Conservation (phyloP, 805 yeast genomes). For the Saccharomycopsis lassenensis region DNA sequence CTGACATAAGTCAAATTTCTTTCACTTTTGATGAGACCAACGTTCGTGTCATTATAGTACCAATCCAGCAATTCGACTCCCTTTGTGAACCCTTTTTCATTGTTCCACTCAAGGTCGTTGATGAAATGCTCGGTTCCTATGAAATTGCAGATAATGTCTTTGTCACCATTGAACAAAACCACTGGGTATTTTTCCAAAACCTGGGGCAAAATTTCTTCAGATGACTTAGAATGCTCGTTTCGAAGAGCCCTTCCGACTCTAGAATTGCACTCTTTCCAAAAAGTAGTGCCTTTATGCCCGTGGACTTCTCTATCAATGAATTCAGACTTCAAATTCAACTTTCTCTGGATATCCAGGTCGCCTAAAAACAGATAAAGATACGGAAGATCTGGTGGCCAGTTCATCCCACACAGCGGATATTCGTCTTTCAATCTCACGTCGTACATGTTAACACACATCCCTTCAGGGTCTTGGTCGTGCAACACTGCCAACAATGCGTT, state of each 20-base stretch:
- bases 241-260: constrained; percentile 42
- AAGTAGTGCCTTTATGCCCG: constrained; percentile 8
- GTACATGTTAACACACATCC: constrained; percentile 42
- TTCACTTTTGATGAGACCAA: constrained; percentile 35
- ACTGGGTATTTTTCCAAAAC: constrained; percentile 50
- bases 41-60: constrained; percentile 31
- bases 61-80: constrained; percentile 27
- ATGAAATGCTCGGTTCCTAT: constrained; percentile 64
- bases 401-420: constrained; percentile 63
- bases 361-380: constrained; percentile 44
- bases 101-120: constrained; percentile 51
- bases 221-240: constrained; percentile 44
- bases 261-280: constrained; percentile 74
- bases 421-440: constrained; percentile 49
- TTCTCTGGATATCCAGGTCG: constrained; percentile 34
- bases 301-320: constrained; percentile 20
- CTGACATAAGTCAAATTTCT: constrained; percentile 56
- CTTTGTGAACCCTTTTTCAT: constrained; percentile 40
- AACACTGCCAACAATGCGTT: constrained; percentile 21
- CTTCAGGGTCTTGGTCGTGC: constrained; percentile 25
- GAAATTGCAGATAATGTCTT: constrained; percentile 82
- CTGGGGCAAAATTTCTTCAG: constrained; percentile 57
- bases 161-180: constrained; percentile 74
- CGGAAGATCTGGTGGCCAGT: constrained; percentile 67
- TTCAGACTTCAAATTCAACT: constrained; percentile 39